These are phyloP conservation scores for Betula pendula DNA, from an alignment of 306 rosid species.

Conservation along the genomic window DNA sequence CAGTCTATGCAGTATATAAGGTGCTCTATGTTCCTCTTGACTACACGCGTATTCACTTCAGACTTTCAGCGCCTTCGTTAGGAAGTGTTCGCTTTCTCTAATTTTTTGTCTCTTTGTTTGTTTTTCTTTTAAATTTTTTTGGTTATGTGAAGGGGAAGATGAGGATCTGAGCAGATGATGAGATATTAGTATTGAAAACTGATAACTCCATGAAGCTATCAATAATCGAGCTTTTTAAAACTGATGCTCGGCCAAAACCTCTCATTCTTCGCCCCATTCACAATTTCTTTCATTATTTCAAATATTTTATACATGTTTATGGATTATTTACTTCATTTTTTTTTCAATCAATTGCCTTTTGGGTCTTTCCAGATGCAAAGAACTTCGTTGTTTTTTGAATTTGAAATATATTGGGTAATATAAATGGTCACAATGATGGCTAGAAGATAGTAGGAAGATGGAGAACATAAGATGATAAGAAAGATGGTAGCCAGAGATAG, in stretches of 20 bases:
- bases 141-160: background rate
- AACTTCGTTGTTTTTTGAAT: background rate
- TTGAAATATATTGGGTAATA: background rate
- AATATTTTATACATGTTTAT: background rate
- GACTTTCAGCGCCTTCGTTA: background rate
- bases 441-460: background rate
- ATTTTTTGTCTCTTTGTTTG: background rate
- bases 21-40: background rate
- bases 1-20: background rate
- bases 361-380: background rate
- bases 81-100: background rate
- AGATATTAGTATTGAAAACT: conserved; percentile 3
- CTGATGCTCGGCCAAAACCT: conserved; percentile 1
- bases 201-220: conserved; percentile 9
- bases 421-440: too few relatives aligned
- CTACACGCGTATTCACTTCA: too few relatives aligned
- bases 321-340: too few relatives aligned
- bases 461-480: background rate
- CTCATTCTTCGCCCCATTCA: background rate
- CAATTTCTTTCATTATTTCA: background rate
- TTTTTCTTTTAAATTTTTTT: background rate
- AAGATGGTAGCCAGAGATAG: background rate
- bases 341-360: too few relatives aligned
- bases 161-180: conserved; percentile 14
- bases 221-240: conserved; percentile 15